Evolutionary conservation across 75 land plant species (phyloP).

Genomic region (Sequoia sempervirens): DNA sequence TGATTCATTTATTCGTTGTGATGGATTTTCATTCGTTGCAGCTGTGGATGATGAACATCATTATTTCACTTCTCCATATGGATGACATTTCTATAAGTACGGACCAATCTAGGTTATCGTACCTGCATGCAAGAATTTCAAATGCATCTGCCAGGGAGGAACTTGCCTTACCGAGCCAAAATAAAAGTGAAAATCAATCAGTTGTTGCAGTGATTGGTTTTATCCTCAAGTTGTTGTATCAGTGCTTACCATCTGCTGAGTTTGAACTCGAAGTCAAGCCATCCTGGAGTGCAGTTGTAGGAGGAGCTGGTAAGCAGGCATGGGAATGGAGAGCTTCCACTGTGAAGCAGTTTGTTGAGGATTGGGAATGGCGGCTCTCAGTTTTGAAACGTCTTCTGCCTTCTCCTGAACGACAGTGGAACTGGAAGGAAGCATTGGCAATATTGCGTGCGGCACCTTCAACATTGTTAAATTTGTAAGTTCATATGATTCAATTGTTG

Average conservation of each 20-base stretch:
- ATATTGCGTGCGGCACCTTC: slow-evolving; percentile 93
- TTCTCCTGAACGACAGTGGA: slow-evolving; percentile 68
- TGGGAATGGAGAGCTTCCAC: slow-evolving; percentile 64
- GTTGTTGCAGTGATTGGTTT: slow-evolving; percentile 55
- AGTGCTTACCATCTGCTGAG: slow-evolving; percentile 38
- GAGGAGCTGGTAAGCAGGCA: slow-evolving; percentile 43
- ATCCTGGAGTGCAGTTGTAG: slow-evolving; percentile 13
- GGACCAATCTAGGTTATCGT: slow-evolving; percentile 10
- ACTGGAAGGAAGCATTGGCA: slow-evolving; percentile 91
- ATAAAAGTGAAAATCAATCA: slow-evolving; percentile 41
- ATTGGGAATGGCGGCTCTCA: slow-evolving; percentile 95
- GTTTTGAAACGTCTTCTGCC: slow-evolving; percentile 77
- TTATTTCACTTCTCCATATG: slow-evolving; percentile 73
- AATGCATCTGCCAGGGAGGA: slow-evolving; percentile 11
- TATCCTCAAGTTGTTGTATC: slow-evolving; percentile 57
- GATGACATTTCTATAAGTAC: slow-evolving; percentile 46
- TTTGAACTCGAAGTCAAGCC: slow-evolving; percentile 39
- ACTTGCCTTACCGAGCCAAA: slow-evolving; percentile 11
- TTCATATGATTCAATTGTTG: neutral
- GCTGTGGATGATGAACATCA: slow-evolving; percentile 75
- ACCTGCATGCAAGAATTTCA: slow-evolving; percentile 3
- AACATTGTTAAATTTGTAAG: slow-evolving; percentile 83
- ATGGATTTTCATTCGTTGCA: slow-evolving; percentile 18
- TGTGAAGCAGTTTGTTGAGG: slow-evolving; percentile 65
- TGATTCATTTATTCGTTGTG: neutral